Evolutionary conservation across 116 monocot genomes (phyloP), one percentile per base, ranked within the genome.

Genomic region (Posidonia oceanica): DNA sequence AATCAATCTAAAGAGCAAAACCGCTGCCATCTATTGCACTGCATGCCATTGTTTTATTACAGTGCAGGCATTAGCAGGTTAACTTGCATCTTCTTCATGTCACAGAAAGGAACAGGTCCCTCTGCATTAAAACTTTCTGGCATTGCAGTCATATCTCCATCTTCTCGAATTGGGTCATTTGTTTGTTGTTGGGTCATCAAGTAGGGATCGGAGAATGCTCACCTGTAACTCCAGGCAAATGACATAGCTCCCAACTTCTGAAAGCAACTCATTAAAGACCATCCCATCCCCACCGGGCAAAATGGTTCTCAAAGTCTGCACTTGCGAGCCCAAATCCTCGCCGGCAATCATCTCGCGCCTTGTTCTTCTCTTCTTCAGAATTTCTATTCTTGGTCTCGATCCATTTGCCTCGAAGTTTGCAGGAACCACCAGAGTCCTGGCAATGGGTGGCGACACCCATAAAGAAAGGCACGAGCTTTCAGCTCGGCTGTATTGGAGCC

Each of bases 191-290:
- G 29, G 39, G 18, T 20, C 14, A 42, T 23, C 65, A 42, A 68
- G 13, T 51, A 85, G 79, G 57, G 68, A 67, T 68, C 74, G 73
- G 7, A 85, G 79, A 52, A 85, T 64, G 61, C 74, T 69, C 7
- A 85, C 82, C 53, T 85, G 82, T 74, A 85, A 15, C 69, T 79
- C 79, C 5, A 85, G 68, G 59, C 79, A 82, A 36, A 71, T 57
- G n/a, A 79, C 63, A 36, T 85, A 85, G 53, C 79, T 85, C 71
- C 74, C 69, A 13, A 79, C 74, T 55, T 85, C 79, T 22, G 73
- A 68, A 39, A 85, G 61, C 71, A 85, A 41, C n/a, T 85, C 85
- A 64, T 20, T 14, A 40, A 77, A 59, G 17, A 71, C 55, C 79
- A 82, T 82, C 71, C 74, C 82, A 12, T 56, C 56, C 18, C 85